phyloP scores from a whole-genome alignment of 2,329 filamentous ascomycete species.

The Penicillium sp. region DNA sequence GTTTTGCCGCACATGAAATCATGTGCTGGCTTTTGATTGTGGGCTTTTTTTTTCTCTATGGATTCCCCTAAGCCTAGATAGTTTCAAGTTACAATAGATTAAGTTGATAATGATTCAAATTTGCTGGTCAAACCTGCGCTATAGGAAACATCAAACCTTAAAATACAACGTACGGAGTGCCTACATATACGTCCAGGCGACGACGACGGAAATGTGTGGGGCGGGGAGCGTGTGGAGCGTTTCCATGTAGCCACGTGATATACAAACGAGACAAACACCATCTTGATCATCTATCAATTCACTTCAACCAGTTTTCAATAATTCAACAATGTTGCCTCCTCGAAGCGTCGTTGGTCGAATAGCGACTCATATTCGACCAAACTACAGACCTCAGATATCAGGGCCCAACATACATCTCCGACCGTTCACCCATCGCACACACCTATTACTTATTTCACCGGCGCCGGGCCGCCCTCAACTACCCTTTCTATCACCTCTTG shows the following conservation, averaged over 20 bases:
- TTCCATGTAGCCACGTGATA: background rate
- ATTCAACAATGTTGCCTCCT: slow-evolving; percentile 33
- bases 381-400: slow-evolving; percentile 35
- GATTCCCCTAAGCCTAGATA: slow-evolving; percentile 27
- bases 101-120: background rate
- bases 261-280: slow-evolving; percentile 6
- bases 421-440: slow-evolving; percentile 59
- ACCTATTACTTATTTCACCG: slow-evolving; percentile 52
- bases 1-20: slow-evolving; percentile 21
- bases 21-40: slow-evolving; percentile 21
- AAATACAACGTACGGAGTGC: too few species aligned
- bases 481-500: slow-evolving; percentile 62
- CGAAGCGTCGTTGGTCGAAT: slow-evolving; percentile 41
- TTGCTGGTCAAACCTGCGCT: too few species aligned
- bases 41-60: slow-evolving; percentile 13
- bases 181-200: too few species aligned
- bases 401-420: slow-evolving; percentile 36
- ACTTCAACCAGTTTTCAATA: background rate
- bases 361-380: slow-evolving; percentile 38
- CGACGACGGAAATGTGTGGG: background rate
- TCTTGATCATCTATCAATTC: background rate
- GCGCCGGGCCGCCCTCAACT: slow-evolving; percentile 60
- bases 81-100: slow-evolving; percentile 11
- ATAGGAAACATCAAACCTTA: too few species aligned
- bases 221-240: background rate